These are phyloP conservation scores for Thelonectria blattea DNA, from an alignment of 2,329 filamentous ascomycete species.

Conservation along the genomic window DNA sequence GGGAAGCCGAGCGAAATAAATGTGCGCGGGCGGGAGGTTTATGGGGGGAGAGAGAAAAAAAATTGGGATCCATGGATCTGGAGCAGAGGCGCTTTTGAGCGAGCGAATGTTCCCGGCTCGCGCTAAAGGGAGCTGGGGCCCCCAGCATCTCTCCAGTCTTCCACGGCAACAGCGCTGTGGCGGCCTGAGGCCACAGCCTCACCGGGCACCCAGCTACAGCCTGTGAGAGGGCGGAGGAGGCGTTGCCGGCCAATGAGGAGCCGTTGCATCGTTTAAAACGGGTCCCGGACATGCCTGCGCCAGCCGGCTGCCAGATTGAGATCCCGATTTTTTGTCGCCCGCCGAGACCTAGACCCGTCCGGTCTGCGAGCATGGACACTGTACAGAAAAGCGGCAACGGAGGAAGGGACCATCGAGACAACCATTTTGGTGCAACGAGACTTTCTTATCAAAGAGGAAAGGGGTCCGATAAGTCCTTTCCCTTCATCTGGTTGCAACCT, in stretches of 20 bases:
- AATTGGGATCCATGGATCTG: constrained; percentile 54
- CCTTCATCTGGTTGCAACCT: neutral
- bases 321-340: constrained; percentile 43
- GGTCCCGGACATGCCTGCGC: constrained; percentile 18
- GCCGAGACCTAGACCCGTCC: constrained; percentile 40
- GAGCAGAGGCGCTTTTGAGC: constrained; percentile 56
- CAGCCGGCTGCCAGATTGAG: constrained; percentile 39
- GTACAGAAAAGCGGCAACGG: constrained; percentile 5
- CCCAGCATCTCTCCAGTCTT: constrained; percentile 33
- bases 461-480: constrained; percentile 3
- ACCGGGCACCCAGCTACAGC: constrained; percentile 30
- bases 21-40: constrained; percentile 52
- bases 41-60: constrained; percentile 53
- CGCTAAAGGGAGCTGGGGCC: constrained; percentile 43
- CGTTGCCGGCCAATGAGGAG: constrained; percentile 8
- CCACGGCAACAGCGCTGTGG: constrained; percentile 43
- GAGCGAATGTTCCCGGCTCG: constrained; percentile 62
- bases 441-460: constrained; percentile 14
- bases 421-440: constrained; percentile 5
- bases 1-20: constrained; percentile 52
- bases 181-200: constrained; percentile 44
- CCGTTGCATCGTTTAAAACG: constrained; percentile 28
- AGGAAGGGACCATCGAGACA: neutral
- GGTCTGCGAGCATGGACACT: constrained; percentile 11
- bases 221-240: constrained; percentile 18